Base-by-base conservation (phyloP, 768 basidiomycete genomes). In the Zangia roseola region DNA sequence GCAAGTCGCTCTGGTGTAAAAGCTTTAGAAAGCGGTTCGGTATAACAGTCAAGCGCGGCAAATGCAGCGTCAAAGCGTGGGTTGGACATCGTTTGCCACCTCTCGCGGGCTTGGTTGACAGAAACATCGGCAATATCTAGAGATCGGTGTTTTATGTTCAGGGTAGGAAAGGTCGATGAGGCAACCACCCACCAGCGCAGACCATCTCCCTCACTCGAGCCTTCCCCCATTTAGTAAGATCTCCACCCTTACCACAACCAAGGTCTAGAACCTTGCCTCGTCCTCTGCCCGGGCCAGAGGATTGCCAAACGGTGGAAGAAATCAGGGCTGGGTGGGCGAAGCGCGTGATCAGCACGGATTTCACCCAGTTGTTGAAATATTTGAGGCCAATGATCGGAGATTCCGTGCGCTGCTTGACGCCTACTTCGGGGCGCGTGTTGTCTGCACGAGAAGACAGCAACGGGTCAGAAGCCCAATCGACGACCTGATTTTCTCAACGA, bases 311-410 rank as follows among this genome's bases (percentile, higher is more conserved):
- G 10, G 62, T 53, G 49, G 74, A 74, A 36, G 68, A 67, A 28
- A 74, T 68, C 31, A 92, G 75, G 26, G 74, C 84, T 3, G 87
- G 84, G 63, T 86, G 84, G 1, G 88, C 89, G 60, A 91, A 97
- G 44, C 88, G 88, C 9, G 88, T 85, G 62, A 99, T 97, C 53
- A 98, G 77, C 16, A 98, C 94, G 10, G 92, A 93, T 69, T 99
- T 99, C 58, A 98, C 88, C 97, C 97, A 99, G 73, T 99, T 99
- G 73, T 99, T 99, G 73, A 98, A 99, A 64, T 80, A 88, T 69
- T 97, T 97, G 46, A 99, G 80, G 31, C 97, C 97, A 46, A 97
- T 92, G 59, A 98, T 99, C 36, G 94, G 92, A 6, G 94, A 97
- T 16, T 88, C 83, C 55, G 79, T 79, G 26, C 97, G 89, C 60